Percentiles rank a stretch among this genome's conserved stretches.
Conservation (phyloP, 75 land plant species). For the Larix kaempferi region DNA sequence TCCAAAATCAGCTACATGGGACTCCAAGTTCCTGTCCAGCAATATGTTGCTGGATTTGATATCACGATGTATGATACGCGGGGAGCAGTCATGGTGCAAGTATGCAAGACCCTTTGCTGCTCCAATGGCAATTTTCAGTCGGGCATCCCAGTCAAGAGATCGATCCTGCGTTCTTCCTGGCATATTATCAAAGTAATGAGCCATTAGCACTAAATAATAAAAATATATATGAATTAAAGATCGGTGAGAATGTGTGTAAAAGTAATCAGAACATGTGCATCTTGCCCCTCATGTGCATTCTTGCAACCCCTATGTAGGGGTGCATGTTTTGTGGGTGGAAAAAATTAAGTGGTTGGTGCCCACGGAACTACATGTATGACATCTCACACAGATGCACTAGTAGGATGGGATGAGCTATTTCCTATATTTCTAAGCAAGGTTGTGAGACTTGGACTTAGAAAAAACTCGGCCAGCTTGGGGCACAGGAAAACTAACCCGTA, state of each 20-base stretch:
- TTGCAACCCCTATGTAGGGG: too few species aligned
- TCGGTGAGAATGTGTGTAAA: neutral
- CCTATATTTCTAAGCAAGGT: too few species aligned
- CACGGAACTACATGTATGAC: too few species aligned
- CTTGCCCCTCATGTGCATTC: too few species aligned
- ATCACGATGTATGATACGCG: conserved; percentile 90
- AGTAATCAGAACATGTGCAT: neutral
- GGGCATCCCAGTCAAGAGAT: conserved; percentile 78
- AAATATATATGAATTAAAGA: neutral
- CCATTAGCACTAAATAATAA: too few species aligned
- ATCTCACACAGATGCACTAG: too few species aligned
- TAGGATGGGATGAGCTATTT: too few species aligned
- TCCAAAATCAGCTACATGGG: conserved; percentile 94
- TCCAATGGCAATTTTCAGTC: conserved; percentile 74
- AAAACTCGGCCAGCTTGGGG: too few species aligned
- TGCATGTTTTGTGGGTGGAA: too few species aligned
- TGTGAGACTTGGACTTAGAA: too few species aligned
- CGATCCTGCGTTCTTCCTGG: conserved; percentile 58
- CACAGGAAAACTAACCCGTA: too few species aligned
- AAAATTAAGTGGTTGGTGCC: too few species aligned
- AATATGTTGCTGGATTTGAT: conserved; percentile 94
- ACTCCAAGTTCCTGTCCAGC: conserved; percentile 80
- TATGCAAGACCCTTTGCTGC: conserved; percentile 93
- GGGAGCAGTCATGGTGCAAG: conserved; percentile 96
- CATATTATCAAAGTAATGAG: neutral